Conservation (phyloP, 129 eudicot species). For the Flaveria robusta region DNA sequence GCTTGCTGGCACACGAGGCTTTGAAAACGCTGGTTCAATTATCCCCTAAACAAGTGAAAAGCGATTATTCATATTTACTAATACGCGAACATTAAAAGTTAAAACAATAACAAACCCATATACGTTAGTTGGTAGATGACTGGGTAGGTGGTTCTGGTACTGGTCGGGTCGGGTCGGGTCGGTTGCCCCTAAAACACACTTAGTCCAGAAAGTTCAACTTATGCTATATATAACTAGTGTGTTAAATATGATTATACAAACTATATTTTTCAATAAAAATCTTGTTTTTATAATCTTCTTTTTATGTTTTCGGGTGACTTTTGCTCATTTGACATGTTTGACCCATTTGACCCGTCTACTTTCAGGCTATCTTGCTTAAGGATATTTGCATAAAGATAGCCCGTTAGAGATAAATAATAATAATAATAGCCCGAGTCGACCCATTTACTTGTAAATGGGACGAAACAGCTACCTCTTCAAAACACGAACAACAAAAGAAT, state of each 20-base stretch:
- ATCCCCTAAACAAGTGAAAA: conserved; percentile 60
- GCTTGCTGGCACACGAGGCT: conserved; percentile 59
- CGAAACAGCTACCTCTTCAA: not conserved
- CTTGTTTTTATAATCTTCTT: not conserved
- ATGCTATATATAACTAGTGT: not conserved
- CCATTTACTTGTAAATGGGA: not conserved
- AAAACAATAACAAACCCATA: too few relatives aligned
- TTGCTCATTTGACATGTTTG: not conserved
- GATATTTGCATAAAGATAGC: not conserved
- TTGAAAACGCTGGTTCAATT: conserved; percentile 75
- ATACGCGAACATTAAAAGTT: too few relatives aligned
- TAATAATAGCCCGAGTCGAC: not conserved
- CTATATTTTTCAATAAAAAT: not conserved
- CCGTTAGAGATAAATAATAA: not conserved
- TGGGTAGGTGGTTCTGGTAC: too few relatives aligned
- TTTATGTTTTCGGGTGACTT: too few relatives aligned
- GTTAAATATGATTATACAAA: not conserved
- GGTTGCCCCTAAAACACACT: not conserved
- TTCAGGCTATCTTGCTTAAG: not conserved
- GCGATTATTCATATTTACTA: not conserved
- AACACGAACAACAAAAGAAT: not conserved
- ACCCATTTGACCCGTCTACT: conserved; percentile 4
- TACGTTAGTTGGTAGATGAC: too few relatives aligned
- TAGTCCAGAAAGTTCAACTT: not conserved
- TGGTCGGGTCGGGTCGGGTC: not conserved